These are phyloP conservation scores for Penicillium sp. DNA, from an alignment of 2,329 filamentous ascomycete species.

Conservation along the genomic window DNA sequence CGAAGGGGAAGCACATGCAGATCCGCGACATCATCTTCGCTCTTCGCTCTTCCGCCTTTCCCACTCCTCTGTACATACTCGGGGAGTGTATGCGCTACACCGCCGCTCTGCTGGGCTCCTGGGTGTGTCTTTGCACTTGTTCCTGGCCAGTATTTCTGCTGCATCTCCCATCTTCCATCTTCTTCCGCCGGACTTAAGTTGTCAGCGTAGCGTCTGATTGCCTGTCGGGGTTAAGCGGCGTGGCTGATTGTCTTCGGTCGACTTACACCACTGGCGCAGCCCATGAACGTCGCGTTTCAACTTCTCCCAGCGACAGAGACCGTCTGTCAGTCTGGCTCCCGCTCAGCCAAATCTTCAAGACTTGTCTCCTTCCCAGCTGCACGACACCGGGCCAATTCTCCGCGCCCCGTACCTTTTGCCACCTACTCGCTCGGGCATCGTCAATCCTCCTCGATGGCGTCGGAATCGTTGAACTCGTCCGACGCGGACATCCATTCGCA, in stretches of 20 bases:
- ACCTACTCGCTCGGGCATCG: slow-evolving; percentile 16
- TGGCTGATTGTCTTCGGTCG: slow-evolving; percentile 22
- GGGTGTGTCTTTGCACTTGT: neutral
- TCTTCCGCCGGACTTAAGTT: neutral
- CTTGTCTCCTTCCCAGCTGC: slow-evolving; percentile 1
- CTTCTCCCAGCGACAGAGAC: slow-evolving; percentile 11
- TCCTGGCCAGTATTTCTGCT: neutral
- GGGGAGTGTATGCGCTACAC: too few relatives aligned
- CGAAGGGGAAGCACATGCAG: neutral
- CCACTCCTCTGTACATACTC: slow-evolving; percentile 10
- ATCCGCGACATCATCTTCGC: slow-evolving; percentile 17
- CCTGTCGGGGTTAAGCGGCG: slow-evolving; percentile 27
- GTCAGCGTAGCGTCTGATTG: slow-evolving; percentile 8
- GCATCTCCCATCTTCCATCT: neutral
- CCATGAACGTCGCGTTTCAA: slow-evolving; percentile 17
- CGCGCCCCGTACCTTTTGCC: slow-evolving; percentile 10
- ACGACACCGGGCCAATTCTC: slow-evolving; percentile 2
- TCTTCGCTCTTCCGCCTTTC: slow-evolving; percentile 11
- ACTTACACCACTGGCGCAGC: slow-evolving; percentile 4
- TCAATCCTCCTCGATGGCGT: slow-evolving; percentile 34
- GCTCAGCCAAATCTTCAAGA: neutral
- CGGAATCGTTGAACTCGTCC: slow-evolving; percentile 36
- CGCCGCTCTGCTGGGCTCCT: too few relatives aligned
- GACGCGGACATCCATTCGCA: slow-evolving; percentile 28
- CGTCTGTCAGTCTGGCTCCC: slow-evolving; percentile 5